Percentiles rank a stretch among this genome's conserved stretches.
These are phyloP conservation scores for Sarocladium brachiariae DNA, from an alignment of 2,329 filamentous ascomycete genomes.

Conservation along the genomic window DNA sequence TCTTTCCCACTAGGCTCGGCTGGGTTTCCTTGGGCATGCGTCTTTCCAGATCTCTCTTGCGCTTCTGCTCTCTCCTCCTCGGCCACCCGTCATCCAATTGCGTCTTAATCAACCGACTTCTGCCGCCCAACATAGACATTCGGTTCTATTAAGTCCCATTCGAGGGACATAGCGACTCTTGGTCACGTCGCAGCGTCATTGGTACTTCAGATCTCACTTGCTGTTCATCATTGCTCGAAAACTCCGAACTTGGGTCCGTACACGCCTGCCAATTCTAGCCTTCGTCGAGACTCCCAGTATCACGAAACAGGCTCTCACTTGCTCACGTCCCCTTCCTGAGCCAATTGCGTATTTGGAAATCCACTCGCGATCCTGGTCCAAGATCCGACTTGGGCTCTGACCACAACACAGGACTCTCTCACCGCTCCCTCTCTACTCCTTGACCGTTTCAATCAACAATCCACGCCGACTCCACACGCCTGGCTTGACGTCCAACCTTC, in stretches of 20 bases:
- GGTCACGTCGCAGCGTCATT: neutral
- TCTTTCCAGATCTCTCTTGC: neutral
- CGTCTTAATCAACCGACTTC: neutral
- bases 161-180: neutral
- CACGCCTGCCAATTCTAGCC: neutral
- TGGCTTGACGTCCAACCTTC: neutral
- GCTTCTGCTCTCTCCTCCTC: neutral
- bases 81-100: neutral
- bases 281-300: neutral
- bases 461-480: slow-evolving; percentile 6
- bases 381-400: slow-evolving; percentile 1
- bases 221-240: neutral
- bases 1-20: neutral
- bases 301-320: neutral
- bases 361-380: slow-evolving; percentile 4
- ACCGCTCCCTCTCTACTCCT: slow-evolving; percentile 1
- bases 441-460: neutral
- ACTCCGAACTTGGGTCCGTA: neutral
- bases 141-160: no score
- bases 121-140: no score
- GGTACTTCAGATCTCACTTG: no score
- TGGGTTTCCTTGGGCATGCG: slow-evolving; percentile 1
- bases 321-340: neutral
- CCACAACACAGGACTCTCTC: slow-evolving; percentile 1
- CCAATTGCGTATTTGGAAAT: neutral